Evolutionary conservation across 2,329 filamentous ascomycete genomes (phyloP), one percentile per base, ranked within the genome.

Genomic region (Alternaria ethzedia): DNA sequence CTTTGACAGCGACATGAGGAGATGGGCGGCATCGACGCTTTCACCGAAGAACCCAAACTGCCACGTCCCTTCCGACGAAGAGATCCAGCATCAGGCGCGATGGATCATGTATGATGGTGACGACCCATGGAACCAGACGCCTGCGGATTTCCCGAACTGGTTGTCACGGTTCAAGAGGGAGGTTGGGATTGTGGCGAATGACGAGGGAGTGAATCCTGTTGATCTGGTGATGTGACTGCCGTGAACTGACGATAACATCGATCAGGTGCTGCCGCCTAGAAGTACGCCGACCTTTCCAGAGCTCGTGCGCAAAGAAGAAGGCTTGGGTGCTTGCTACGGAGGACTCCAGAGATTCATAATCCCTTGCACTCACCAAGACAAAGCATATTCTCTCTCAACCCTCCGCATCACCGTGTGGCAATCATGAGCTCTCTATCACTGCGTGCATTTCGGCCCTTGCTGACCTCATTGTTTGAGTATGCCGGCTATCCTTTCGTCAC

Each of bases 101-200:
- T 72, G 70, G 56, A 75, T 80, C 9, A 69, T 79, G 41, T 80
- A 73, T 21, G 73, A 71, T 43, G 64, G 70, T 9, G 76, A 78
- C 9, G 78, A 80, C 57, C 66, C 74, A 1, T 79, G 77, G 78
- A 79, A 80, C 50, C 78, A 80, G 57, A 80, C 78, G 1, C 68
- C 76, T 44, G 79, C 78, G 7, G 78, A 80, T 51, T 76, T 75
- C 32, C 58, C 68, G 11, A 65, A 74, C 32, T 79, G 75, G 76
- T 41, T 79, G 46, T 65, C 59, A 51, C 65, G 71, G 10, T 79
- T 79, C 43, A 79, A 78, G 59, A 62, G 63, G 41, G 65, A 70
- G 8, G 62, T 75, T 12, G 72, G 73, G 4, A 70, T 72, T 21
- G 46, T 43, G 4, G 44, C n/a, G 13, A 32, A 55, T 6, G 32